Evolutionary conservation across 2,329 filamentous ascomycete species (phyloP), one percentile per base, ranked within the genome.

Genomic region (Calonectria ilicicola): DNA sequence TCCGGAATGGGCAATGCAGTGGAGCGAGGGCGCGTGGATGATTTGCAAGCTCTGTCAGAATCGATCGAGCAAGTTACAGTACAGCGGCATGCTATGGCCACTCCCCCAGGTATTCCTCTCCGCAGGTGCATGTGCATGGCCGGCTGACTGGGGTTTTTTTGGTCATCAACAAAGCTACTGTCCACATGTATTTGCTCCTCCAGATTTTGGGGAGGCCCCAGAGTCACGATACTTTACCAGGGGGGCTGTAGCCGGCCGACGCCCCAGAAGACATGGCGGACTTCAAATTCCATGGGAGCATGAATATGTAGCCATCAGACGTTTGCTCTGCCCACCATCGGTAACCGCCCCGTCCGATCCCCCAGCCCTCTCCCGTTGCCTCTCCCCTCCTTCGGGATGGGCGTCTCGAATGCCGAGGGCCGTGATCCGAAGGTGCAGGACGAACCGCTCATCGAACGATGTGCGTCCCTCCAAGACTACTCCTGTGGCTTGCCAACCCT

Each of bases 391-490:
- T 17, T 49, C 53, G 62, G 58, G 42, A 32, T 35, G 38, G 58
- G 58, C 38, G 42, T 27, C n/a, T 64, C 68, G 72, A 78, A 69
- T 78, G 76, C 77, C 77, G 77, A 74, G 53, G 71, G 72, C 69
- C 62, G 67, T 78, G 77, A 79, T 76, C 75, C 76, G 76, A 76
- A 73, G 62, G 29, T 66, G 68, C 63, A 72, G 72, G 63, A 38
- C 66, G 51, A 75, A 71, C 40, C 67, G 65, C 56, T 68, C 69
- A 79, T 78, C 75, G 74, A 74, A 74, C 77, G 72, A 78, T 78
- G 51, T 63, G 47, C 29, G 35, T n/a, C 29, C 51, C 58, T 56
- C 38, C 38, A 26, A 44, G 51, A 35, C 56, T 65, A 72, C 62
- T 72, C 42, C 65, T 65, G 65, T 65, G 46, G 32, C n/a, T 12